Conservation (phyloP, 2,329 filamentous ascomycete genomes). For the Hortaea sp. region DNA sequence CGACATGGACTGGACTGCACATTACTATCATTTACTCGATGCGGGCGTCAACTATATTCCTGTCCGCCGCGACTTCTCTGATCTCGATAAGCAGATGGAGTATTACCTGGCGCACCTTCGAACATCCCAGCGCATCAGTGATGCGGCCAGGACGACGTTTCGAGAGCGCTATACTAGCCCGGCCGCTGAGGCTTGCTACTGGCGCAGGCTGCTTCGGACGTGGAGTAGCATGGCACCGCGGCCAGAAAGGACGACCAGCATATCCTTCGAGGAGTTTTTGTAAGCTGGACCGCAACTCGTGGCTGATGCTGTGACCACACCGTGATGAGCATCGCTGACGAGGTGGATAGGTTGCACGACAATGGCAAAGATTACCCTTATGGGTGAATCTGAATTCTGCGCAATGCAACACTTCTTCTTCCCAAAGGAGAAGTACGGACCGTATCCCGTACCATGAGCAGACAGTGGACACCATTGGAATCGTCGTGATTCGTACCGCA, state of each 20-base stretch:
- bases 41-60: slow-evolving; percentile 22
- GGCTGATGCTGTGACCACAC: neutral
- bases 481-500: no score
- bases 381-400: neutral
- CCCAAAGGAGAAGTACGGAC: no score
- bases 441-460: no score
- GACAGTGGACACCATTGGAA: no score
- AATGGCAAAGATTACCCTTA: slow-evolving; percentile 1
- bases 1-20: slow-evolving; percentile 21
- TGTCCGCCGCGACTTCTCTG: slow-evolving; percentile 20
- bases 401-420: no score
- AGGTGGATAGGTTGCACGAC: neutral
- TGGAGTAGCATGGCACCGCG: slow-evolving; percentile 13
- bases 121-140: slow-evolving; percentile 16
- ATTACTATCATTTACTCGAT: slow-evolving; percentile 21
- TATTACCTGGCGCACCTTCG: slow-evolving; percentile 14
- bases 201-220: slow-evolving; percentile 19
- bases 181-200: slow-evolving; percentile 23
- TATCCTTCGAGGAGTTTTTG: slow-evolving; percentile 3
- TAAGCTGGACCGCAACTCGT: neutral
- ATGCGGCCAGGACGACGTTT: slow-evolving; percentile 18
- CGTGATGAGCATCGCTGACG: neutral
- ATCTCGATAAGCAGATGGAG: slow-evolving; percentile 18
- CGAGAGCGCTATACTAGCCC: slow-evolving; percentile 21
- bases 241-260: neutral